Evolutionary conservation across 768 basidiomycete genomes (phyloP).

Genomic region (Hericium erinaceus): DNA sequence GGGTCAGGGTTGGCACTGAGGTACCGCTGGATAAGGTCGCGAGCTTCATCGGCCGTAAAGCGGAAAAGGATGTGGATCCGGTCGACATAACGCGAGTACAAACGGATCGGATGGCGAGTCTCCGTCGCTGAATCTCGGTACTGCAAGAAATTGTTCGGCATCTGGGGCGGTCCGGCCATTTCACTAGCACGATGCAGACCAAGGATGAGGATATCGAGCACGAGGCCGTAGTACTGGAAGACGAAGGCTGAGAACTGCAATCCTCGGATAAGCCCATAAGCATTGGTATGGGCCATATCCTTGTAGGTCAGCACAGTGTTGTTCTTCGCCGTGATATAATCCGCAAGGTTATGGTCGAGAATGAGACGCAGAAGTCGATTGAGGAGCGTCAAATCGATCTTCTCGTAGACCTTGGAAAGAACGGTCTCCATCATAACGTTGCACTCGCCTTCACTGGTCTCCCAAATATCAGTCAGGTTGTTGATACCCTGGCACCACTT

Average conservation of each 20-base stretch:
- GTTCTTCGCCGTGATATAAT: constrained; percentile 99
- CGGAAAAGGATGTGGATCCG: constrained; percentile 92
- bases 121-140: constrained; percentile 93
- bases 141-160: constrained; percentile 98
- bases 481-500: constrained; percentile 99
- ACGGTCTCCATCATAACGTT: constrained; percentile 99
- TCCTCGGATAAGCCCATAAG: constrained; percentile 93
- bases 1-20: constrained; percentile 97
- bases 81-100: constrained; percentile 97
- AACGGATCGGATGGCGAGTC: constrained; percentile 92
- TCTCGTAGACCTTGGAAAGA: constrained; percentile 96
- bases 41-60: constrained; percentile 93
- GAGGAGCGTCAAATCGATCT: constrained; percentile 92
- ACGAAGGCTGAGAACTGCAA: constrained; percentile 98
- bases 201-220: constrained; percentile 90
- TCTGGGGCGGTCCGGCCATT: constrained; percentile 96
- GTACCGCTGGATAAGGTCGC: constrained; percentile 97
- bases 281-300: constrained; percentile 98
- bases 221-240: constrained; percentile 97
- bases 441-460: constrained; percentile 95
- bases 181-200: constrained; percentile 97
- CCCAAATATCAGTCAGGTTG: constrained; percentile 97
- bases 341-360: constrained; percentile 96
- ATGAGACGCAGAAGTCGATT: constrained; percentile 94
- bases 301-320: constrained; percentile 94